A percentile compares a stretch with the other conserved stretches of the same genome.
These are phyloP conservation scores for Wallacemonas rigidus DNA, from an alignment of 208 protist genomes.

Conservation along the genomic window DNA sequence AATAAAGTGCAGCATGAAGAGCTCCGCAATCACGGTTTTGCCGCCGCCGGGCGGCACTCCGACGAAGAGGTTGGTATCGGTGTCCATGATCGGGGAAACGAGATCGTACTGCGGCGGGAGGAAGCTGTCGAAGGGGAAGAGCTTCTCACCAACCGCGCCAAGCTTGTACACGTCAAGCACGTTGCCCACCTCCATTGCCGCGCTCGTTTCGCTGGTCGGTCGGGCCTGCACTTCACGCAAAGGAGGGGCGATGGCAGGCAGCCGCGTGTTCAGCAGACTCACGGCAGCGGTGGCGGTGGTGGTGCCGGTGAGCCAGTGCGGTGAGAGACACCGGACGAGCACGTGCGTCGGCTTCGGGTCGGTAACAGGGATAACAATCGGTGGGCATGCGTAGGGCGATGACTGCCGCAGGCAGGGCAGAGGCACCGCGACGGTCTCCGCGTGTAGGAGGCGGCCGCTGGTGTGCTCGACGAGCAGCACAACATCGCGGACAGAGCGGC, in stretches of 20 bases:
- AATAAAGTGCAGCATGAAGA: constrained; percentile 85
- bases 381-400: constrained; percentile 76
- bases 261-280: constrained; percentile 94
- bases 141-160: constrained; percentile 61
- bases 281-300: constrained; percentile 72
- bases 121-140: constrained; percentile 94
- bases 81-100: constrained; percentile 92
- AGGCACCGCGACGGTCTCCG: constrained; percentile 95
- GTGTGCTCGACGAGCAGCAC: constrained; percentile 97
- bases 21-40: constrained; percentile 92
- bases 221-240: constrained; percentile 71
- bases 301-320: constrained; percentile 87
- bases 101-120: constrained; percentile 96
- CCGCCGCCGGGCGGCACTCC: constrained; percentile 95
- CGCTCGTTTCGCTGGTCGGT: constrained; percentile 67
- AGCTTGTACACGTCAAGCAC: constrained; percentile 81
- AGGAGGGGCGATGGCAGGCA: constrained; percentile 78
- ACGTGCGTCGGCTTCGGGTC: constrained; percentile 97
- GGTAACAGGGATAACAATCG: constrained; percentile 96
- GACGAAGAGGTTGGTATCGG: constrained; percentile 94
- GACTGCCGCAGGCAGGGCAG: constrained; percentile 61
- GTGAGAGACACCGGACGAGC: constrained; percentile 89
- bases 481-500: constrained; percentile 84
- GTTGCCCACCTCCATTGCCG: constrained; percentile 67
- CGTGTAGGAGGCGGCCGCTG: constrained; percentile 97